A percentile compares a stretch with the other conserved stretches of the same genome.
phyloP scores from a whole-genome alignment of 1,284 basidiomycete species.

The Heterobasidion occidentale region DNA sequence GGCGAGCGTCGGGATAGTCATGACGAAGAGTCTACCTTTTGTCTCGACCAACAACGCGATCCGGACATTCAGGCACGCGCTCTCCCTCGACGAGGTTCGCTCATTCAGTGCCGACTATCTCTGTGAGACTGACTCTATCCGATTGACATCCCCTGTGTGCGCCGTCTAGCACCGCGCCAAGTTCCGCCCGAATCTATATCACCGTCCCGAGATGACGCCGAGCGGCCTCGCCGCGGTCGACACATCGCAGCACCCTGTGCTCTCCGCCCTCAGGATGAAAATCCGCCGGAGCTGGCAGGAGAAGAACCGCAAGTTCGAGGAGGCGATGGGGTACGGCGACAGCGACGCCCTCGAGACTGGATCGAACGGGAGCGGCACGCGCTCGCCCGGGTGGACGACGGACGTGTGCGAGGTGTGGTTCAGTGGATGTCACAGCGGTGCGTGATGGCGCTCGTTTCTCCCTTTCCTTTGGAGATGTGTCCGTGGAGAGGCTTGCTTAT shows the following conservation, averaged over 20 bases:
- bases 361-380: constrained; percentile 6
- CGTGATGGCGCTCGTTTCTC: constrained; percentile 9
- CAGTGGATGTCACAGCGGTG: constrained; percentile 50
- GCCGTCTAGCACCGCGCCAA: constrained; percentile 38
- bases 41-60: constrained; percentile 50
- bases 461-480: background rate
- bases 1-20: constrained; percentile 52
- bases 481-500: too few relatives aligned
- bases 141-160: constrained; percentile 1
- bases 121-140: background rate
- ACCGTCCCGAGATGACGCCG: constrained; percentile 20
- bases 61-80: constrained; percentile 52
- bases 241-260: constrained; percentile 11
- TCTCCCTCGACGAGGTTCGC: constrained; percentile 56
- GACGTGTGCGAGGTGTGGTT: constrained; percentile 64
- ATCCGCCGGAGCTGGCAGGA: background rate
- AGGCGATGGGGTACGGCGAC: background rate
- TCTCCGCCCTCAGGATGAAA: constrained; percentile 3
- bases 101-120: background rate
- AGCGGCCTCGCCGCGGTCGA: background rate
- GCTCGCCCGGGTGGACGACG: constrained; percentile 13
- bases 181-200: constrained; percentile 46
- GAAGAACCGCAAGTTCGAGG: background rate
- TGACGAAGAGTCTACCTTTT: constrained; percentile 51
- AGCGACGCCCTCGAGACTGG: background rate